Evolutionary conservation across 805 yeast genomes (phyloP), one percentile per base, ranked within the genome.

Genomic region (Wickerhamiella nectarea): DNA sequence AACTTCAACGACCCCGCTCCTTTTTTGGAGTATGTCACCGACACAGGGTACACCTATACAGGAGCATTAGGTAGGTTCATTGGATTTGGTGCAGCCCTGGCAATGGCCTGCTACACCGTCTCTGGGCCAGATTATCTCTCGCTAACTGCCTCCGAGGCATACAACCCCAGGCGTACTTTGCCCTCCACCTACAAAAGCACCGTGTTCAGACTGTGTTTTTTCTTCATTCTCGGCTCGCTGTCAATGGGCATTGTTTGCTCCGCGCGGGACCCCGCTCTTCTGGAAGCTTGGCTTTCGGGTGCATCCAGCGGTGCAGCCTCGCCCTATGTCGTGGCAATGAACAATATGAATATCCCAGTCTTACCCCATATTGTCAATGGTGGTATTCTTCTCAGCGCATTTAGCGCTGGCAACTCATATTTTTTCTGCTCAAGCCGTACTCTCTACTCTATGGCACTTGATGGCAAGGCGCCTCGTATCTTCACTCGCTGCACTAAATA

Each of bases 51-150:
- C 94, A 0, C 83, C 79, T 54, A 91, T 82, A 58, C 68, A 4
- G 87, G 87, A 0, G 54, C 57, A 20, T 53, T 74, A 40, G 91
- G 89, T 18, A 63, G 78, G 46, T 78, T 80, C 52, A 73, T 78
- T 52, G 94, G 89, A 0, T 81, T 80, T 54, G 60, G 80, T 53
- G 70, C 77, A 0, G 78, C 87, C 48, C 58, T 82, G 34, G 69
- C 74, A 41, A 75, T 74, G 50, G 94, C 94, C 5, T 67, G 80
- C 26, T 84, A 79, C 58, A 80, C 91, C 8, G 76, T 81, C 49
- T 82, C 83, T 4, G 95, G 94, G 0, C 93, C 94, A 1, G 95
- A 85, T 59, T 80, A 81, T 53, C 72, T 85, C 25, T 71, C 89
- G 1, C 77, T 81, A 81, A 75, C 83, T 25, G 93, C 94, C 2